phyloP scores from a whole-genome alignment of 192 early-diverging fungal genomes.

The Lobulomyces angularis region DNA sequence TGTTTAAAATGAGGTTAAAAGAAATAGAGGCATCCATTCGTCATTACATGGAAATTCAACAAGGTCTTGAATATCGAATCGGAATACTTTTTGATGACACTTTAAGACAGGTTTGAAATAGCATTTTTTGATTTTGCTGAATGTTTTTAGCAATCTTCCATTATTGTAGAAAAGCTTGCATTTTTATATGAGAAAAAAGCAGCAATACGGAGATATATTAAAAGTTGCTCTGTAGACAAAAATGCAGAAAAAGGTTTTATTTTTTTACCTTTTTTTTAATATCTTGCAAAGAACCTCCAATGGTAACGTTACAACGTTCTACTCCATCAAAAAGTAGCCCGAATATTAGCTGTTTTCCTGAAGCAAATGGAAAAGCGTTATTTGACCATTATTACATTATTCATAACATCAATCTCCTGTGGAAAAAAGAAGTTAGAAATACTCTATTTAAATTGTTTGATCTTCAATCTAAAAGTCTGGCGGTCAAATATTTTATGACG shows the following conservation, averaged over 20 bases:
- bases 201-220: conserved; percentile 29
- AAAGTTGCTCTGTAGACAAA: conserved; percentile 13
- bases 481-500: conserved; percentile 71
- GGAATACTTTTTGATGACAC: conserved; percentile 28
- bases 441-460: conserved; percentile 64
- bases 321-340: conserved; percentile 5
- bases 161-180: conserved; percentile 42
- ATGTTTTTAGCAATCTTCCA: conserved; percentile 28
- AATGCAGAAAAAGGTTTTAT: too few relatives aligned
- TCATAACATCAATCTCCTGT: conserved; percentile 72
- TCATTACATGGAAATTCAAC: conserved; percentile 34
- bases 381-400: conserved; percentile 69
- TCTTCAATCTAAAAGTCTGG: conserved; percentile 51
- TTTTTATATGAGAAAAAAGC: conserved; percentile 49
- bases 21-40: conserved; percentile 45
- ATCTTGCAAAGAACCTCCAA: too few relatives aligned
- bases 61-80: conserved; percentile 31
- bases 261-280: too few relatives aligned
- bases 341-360: conserved; percentile 9
- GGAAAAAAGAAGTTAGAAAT: conserved; percentile 78
- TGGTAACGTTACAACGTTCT: conserved; percentile 16
- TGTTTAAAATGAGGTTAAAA: conserved; percentile 36
- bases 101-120: conserved; percentile 16
- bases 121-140: neutral
- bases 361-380: too few relatives aligned